Evolutionary conservation across 805 yeast species (phyloP), one percentile per base, ranked within the genome.

Genomic region (Pichia deserticola): DNA sequence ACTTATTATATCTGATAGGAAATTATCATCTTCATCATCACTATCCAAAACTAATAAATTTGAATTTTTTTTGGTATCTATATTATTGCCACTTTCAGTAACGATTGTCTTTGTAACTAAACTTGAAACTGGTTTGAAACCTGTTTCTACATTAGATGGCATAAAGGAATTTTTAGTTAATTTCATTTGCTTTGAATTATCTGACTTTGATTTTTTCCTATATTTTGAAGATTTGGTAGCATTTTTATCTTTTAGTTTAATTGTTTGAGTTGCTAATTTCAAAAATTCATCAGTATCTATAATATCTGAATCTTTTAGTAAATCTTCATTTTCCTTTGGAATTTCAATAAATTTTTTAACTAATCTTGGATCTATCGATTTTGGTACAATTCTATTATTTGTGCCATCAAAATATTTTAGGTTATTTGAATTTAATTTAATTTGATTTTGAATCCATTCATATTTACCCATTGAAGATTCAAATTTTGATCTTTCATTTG

Each of bases 401-500:
- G 28, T 5, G 7, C 20, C 7, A 82, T 78, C 9, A 66, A 66
- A 35, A 68, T 69, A 56, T 12, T 45, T 20, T 6, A 51, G 28
- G 9, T n/a, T 45, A 13, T 41, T 39, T 15, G 32, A n/a, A 33
- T 41, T 42, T 62, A 25, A n/a, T 20, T 75, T 74, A 35, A 89
- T 83, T 53, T 79, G 81, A 45, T 75, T 75, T 59, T 93, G 97
- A 40, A 93, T 81, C 61, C 76, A 78, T 51, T 78, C 78, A 64
- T 93, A 92, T 30, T 89, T 93, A 32, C 76, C 84, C 85, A 88
- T 81, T 0, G 98, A 90, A 56, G 82, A 79, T 42, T 85, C 86
- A 62, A 88, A 87, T 61, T 92, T 95, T 6, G 68, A 60, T 49
- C 84, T 79, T 65, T 93, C 99, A 54, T 80, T 80, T 11, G 84